phyloP scores from a whole-genome alignment of 768 basidiomycete genomes.

The Tricholoma matsutake region DNA sequence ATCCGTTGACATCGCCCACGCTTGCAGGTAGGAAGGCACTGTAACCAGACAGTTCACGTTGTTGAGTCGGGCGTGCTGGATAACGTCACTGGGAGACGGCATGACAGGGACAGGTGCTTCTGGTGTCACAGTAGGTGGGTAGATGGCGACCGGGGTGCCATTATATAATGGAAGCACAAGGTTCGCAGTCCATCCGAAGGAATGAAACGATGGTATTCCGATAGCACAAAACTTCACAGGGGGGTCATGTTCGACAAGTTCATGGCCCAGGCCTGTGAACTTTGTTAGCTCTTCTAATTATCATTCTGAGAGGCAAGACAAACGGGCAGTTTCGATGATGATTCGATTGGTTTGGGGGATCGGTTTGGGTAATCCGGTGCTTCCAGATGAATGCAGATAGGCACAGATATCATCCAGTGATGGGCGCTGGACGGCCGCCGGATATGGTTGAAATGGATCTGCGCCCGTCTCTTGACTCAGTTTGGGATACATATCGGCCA shows the following conservation, averaged over 20 bases:
- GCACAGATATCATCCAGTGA: constrained; percentile 17
- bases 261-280: neutral
- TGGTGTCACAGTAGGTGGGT: constrained; percentile 27
- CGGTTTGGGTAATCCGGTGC: constrained; percentile 43
- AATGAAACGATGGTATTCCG: constrained; percentile 38
- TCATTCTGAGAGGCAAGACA: too few relatives aligned
- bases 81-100: constrained; percentile 37
- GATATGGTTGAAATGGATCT: constrained; percentile 28
- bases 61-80: constrained; percentile 30
- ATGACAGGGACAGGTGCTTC: constrained; percentile 27
- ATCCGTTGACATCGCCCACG: constrained; percentile 28
- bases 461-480: constrained; percentile 30
- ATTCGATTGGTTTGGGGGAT: constrained; percentile 30
- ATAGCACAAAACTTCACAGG: constrained; percentile 24
- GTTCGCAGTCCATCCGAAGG: constrained; percentile 26
- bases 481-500: constrained; percentile 35
- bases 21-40: constrained; percentile 37
- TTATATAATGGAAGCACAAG: constrained; percentile 24
- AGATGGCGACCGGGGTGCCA: constrained; percentile 18
- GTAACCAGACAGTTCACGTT: constrained; percentile 29
- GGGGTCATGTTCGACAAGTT: constrained; percentile 9
- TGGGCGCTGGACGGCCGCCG: constrained; percentile 7
- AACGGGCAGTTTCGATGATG: neutral
- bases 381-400: constrained; percentile 49
- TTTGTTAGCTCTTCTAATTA: too few relatives aligned